Evolutionary conservation across 2,329 filamentous ascomycete species (phyloP), one percentile per base, ranked within the genome.

Genomic region (Blastomyces emzantsi): DNA sequence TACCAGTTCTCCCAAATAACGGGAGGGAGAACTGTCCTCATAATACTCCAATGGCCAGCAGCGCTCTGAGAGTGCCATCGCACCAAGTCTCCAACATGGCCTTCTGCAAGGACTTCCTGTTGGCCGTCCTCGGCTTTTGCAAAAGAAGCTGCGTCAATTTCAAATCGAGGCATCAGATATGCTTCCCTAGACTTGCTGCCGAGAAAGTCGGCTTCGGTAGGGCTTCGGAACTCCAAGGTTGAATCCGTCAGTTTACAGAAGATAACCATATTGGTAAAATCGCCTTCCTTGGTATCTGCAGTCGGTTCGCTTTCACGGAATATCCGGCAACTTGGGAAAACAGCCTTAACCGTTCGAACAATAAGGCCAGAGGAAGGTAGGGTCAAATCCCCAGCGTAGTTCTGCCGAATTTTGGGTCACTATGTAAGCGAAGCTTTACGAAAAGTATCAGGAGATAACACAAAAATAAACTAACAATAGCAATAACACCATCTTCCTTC

Each of bases 231-330:
- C 0, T 73, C 78, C 47, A 92, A 77, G 0, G 78, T 76, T 7
- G 67, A 67, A 33, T 77, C 73, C 13, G 78, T 80, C 76, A 92
- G 93, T 64, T 85, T 87, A 81, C 94, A 99, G 79, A 97, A 97
- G 65, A 97, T 86, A 57, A 97, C 90, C 84, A 97, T 91, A 79
- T 99, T 99, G 73, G 92, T 90, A 74, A 97, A 97, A 72, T 96
- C 90, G 36, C 78, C 77, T 2, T 79, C 80, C 22, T 79, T 75
- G 52, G 78, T 72, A 45, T 80, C 79, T 28, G 84, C 75, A 8
- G 78, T 76, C 0, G 81, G 77, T 3, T 85, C 81, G 33, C 83
- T 81, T 76, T 99, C 94, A 66, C 94, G 88, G 83, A 92, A 99
- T 70, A 96, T 85, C 65, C 92, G 90, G 77, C 94, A 99, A 3